These are phyloP conservation scores for Epithele typhae DNA, from an alignment of 768 basidiomycete genomes.

Conservation along the genomic window DNA sequence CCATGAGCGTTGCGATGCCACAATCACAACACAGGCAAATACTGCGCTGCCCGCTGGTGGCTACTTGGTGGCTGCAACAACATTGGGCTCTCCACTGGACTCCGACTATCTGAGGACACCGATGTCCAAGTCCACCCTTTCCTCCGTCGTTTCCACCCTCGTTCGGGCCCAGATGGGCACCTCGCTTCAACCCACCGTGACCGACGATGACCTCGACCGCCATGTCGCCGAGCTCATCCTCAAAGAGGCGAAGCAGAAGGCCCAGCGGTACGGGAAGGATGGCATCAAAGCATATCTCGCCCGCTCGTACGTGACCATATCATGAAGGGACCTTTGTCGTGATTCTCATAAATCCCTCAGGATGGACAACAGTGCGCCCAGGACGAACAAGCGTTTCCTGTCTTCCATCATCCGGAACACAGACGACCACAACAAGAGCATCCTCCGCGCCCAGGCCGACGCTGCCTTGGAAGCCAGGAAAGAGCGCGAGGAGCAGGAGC, in stretches of 20 bases:
- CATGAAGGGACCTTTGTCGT: background rate
- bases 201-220: slow-evolving; percentile 84
- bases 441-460: slow-evolving; percentile 67
- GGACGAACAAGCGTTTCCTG: slow-evolving; percentile 78
- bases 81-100: too few relatives aligned
- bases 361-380: slow-evolving; percentile 68
- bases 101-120: too few relatives aligned
- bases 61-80: slow-evolving; percentile 5
- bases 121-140: slow-evolving; percentile 52
- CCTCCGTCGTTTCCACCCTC: slow-evolving; percentile 79
- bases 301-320: slow-evolving; percentile 9
- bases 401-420: slow-evolving; percentile 87
- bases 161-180: slow-evolving; percentile 76
- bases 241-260: slow-evolving; percentile 90
- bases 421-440: slow-evolving; percentile 90
- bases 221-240: slow-evolving; percentile 91
- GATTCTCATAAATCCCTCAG: slow-evolving; percentile 29
- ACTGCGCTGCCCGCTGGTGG: background rate
- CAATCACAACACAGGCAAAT: slow-evolving; percentile 5
- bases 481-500: slow-evolving; percentile 62
- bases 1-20: background rate
- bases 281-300: slow-evolving; percentile 79
- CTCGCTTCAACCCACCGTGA: slow-evolving; percentile 51
- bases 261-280: slow-evolving; percentile 68
- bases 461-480: slow-evolving; percentile 72